These are phyloP conservation scores for Macadamia tetraphylla DNA, from an alignment of 164 flowering plant genomes.

Conservation along the genomic window DNA sequence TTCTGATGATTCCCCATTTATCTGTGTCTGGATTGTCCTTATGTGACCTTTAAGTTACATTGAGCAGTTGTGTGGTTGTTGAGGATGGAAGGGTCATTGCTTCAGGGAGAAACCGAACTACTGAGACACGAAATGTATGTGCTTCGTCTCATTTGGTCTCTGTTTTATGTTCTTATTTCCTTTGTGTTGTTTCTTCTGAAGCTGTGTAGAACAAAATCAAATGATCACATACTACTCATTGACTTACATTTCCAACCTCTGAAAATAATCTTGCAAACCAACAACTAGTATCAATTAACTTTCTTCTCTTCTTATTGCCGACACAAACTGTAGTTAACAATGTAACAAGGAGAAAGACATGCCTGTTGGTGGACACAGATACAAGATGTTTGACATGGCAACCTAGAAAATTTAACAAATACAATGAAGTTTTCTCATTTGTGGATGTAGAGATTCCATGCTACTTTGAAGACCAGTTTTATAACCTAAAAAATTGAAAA, in stretches of 20 bases:
- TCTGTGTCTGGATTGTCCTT: not conserved
- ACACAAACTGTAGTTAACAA: no score
- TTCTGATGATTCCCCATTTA: no score
- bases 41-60: conserved; percentile 5
- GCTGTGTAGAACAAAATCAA: not conserved
- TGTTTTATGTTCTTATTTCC: not conserved
- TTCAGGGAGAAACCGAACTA: conserved; percentile 80
- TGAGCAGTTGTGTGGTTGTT: conserved; percentile 68
- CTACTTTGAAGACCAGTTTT: no score
- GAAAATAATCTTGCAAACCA: not conserved
- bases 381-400: no score
- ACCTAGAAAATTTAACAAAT: no score
- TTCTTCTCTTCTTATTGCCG: no score
- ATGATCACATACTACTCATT: not conserved
- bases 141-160: not conserved
- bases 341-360: no score
- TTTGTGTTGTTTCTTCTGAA: not conserved
- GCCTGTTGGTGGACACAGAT: not conserved
- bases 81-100: conserved; percentile 68
- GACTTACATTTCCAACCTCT: no score
- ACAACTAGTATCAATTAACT: not conserved
- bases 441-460: no score
- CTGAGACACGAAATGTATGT: conserved; percentile 74
- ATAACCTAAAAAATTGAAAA: no score
- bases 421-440: no score